Percentiles rank a stretch among this genome's conserved stretches.
Evolutionary conservation across 192 early-diverging fungal species (phyloP).

Genomic region (Coemansia sp.): DNA sequence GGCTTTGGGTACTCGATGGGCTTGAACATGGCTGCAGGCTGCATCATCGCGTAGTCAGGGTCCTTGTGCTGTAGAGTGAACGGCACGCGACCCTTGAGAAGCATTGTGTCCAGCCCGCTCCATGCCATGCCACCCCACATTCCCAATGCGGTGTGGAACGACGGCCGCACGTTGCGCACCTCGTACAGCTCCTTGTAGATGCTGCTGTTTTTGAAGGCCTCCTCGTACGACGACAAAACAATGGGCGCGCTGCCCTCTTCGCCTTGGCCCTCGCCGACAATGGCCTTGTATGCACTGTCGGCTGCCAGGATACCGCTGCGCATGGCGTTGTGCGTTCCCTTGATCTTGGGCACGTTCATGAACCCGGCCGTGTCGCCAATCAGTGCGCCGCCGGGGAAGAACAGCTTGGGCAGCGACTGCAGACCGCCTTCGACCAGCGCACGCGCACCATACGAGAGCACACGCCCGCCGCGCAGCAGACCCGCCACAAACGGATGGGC

Average conservation of each 20-base stretch:
- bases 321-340: conserved; percentile 99
- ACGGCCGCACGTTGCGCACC: conserved; percentile 91
- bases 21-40: conserved; percentile 65
- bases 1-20: conserved; percentile 97
- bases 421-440: conserved; percentile 96
- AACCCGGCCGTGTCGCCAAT: conserved; percentile 96
- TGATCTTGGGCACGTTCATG: conserved; percentile 97
- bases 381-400: conserved; percentile 92
- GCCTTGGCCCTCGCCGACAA: conserved; percentile 38
- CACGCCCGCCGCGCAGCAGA: conserved; percentile 84
- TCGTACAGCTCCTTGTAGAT: conserved; percentile 86
- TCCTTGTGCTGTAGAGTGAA: conserved; percentile 89
- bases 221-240: conserved; percentile 72
- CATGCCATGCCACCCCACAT: conserved; percentile 82
- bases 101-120: conserved; percentile 82
- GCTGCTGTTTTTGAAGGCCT: conserved; percentile 80
- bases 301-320: conserved; percentile 96
- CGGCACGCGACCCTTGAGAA: conserved; percentile 88
- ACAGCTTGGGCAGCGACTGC: conserved; percentile 92
- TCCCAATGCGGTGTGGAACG: conserved; percentile 86
- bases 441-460: conserved; percentile 89
- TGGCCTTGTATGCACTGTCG: conserved; percentile 79
- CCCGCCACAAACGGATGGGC: conserved; percentile 82
- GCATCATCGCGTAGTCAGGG: conserved; percentile 76
- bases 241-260: conserved; percentile 58